Base-by-base conservation (phyloP, 1,139 yeast genomes). In the Diutina scorzettiae region DNA sequence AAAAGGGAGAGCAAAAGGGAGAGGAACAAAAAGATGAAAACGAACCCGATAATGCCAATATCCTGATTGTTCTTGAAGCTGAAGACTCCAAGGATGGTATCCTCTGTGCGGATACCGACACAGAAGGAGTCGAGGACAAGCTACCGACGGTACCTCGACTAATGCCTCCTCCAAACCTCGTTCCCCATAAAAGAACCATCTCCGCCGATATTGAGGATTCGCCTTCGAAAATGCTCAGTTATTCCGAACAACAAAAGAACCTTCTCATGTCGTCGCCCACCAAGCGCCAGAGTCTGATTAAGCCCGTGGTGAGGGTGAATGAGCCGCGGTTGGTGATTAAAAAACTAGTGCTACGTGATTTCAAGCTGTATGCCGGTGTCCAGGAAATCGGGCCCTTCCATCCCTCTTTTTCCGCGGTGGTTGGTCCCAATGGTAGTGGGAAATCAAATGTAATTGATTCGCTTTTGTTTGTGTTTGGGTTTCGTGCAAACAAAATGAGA, bases 401-500 rank as follows among this genome's bases (percentile, higher is more conserved):
- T 56, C 65, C 87, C 37, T 85, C 95, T 2, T 93, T 93, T 56
- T 85, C 96, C 7, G 96, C 99, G 0, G 95, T 93, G 8, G 97
- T 93, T n/a, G 99, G 99, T 0, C 98, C 98, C 3, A 93, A 93
- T 58, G 99, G 99, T 25, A 84, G 95, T 33, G 98, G 98, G 7
- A 91, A 91, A 60, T 89, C 97, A 11, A 93, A 93, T 56, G 98
- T 93, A 32, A 93, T 93, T 49, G 99, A 93, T 57, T 84, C 97
- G 2, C 74, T 93, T 73, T 67, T 93, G 46, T 93, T 93, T 60
- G 98, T 93, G 3, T 93, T 93, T 63, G 99, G 99, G 0, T 93
- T 93, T 60, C 70, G 98, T 48, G 98, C 98, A 0, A 77, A 79
- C 56, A 91, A 93, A 58, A 87, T 93, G 96, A 79, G 99, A 55